These are phyloP conservation scores for Angomonas deanei DNA, from an alignment of 208 protist species.

Conservation along the genomic window DNA sequence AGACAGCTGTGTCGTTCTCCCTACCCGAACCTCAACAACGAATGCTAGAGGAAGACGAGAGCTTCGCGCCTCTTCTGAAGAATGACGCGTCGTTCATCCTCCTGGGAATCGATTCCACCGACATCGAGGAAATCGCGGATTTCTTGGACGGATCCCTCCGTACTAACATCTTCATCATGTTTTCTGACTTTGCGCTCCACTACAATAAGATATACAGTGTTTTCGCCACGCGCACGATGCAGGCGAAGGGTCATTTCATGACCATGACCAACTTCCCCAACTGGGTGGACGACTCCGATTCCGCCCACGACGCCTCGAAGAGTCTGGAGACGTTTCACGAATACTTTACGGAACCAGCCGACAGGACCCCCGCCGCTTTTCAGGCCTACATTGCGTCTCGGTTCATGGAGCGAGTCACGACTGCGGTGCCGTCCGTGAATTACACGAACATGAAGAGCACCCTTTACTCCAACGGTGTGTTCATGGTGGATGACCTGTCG, in stretches of 20 bases:
- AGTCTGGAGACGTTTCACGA: conserved; percentile 15
- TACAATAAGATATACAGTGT: conserved; percentile 14
- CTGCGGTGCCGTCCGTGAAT: conserved; percentile 10
- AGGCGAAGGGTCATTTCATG: conserved; percentile 22
- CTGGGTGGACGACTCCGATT: conserved; percentile 22
- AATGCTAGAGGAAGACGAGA: conserved; percentile 6
- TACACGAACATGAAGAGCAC: conserved; percentile 9
- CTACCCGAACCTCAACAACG: too few relatives aligned
- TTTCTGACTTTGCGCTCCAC: conserved; percentile 25
- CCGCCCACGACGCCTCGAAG: neutral
- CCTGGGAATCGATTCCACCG: too few relatives aligned
- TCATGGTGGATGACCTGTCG: conserved; percentile 17
- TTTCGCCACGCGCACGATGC: conserved; percentile 7
- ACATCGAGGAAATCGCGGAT: neutral
- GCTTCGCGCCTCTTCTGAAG: neutral
- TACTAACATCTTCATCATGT: conserved; percentile 21
- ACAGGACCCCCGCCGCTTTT: conserved; percentile 7
- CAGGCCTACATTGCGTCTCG: conserved; percentile 10
- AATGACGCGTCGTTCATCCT: conserved; percentile 9
- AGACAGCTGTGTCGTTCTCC: too few relatives aligned
- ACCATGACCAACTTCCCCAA: conserved; percentile 37
- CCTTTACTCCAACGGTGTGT: conserved; percentile 17
- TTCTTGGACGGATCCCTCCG: neutral
- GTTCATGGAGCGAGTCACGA: conserved; percentile 8
- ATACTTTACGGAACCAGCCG: conserved; percentile 4